These are phyloP conservation scores for Kazachstania bromeliacearum DNA, from an alignment of 805 yeast species.

Conservation along the genomic window DNA sequence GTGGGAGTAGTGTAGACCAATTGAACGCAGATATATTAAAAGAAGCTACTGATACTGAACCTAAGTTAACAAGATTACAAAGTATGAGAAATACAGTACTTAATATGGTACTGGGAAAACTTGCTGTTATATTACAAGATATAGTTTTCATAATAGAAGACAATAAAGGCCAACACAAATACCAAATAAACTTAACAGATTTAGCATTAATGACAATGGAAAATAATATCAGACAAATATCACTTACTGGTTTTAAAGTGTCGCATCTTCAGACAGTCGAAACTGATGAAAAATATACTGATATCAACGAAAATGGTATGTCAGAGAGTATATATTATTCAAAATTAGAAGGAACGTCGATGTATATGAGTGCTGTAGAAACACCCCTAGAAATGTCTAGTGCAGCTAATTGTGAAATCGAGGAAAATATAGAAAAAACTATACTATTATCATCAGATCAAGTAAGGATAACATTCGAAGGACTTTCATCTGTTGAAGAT, in stretches of 20 bases:
- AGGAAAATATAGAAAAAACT: conserved; percentile 4
- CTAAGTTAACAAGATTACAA: conserved; percentile 27
- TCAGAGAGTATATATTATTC: conserved; percentile 55
- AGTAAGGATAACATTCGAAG: conserved; percentile 39
- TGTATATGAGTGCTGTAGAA: conserved; percentile 77
- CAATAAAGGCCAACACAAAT: conserved; percentile 27
- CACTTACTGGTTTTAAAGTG: neutral
- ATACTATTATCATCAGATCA: conserved; percentile 25
- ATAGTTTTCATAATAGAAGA: conserved; percentile 41
- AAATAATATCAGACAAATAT: conserved; percentile 4
- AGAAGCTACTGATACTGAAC: neutral
- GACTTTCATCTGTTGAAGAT: conserved; percentile 30
- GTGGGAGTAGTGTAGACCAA: conserved; percentile 11
- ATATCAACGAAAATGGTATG: conserved; percentile 17
- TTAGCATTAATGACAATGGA: conserved; percentile 5
- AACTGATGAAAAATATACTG: neutral
- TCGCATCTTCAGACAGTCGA: neutral
- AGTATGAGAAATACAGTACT: conserved; percentile 55
- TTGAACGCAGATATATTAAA: conserved; percentile 3
- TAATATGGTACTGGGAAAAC: conserved; percentile 55
- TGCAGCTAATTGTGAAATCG: conserved; percentile 24
- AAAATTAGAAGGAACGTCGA: conserved; percentile 54
- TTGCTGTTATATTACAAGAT: conserved; percentile 42
- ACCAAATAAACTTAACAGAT: conserved; percentile 29
- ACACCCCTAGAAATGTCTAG: conserved; percentile 1